Evolutionary conservation across 176 grass and related monocot genomes (phyloP), one percentile per base, ranked within the genome.

Genomic region (Tillandsia leiboldiana): DNA sequence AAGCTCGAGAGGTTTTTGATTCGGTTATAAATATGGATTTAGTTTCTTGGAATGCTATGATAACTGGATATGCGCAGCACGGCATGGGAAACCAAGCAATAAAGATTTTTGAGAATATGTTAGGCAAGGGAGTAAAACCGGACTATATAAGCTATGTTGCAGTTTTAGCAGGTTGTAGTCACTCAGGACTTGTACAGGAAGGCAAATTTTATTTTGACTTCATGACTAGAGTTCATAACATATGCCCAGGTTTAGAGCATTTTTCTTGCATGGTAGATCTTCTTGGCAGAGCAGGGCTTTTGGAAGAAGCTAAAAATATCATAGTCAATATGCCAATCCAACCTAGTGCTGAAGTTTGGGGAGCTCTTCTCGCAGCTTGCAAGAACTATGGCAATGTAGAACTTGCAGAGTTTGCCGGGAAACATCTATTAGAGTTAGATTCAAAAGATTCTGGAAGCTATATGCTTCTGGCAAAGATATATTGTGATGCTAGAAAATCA

Each of bases 121-220:
- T 92, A 67, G 29, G 58, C 71, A 85, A 68, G 57, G 84, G 77
- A 18, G 53, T 72, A 65, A 83, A 75, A 71, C 93, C 93, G 71
- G 93, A 97, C 72, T 97, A 92, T 69, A 92, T 97, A 90, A 92
- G 88, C 71, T 97, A 92, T 71, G 86, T 97, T 76, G 89, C 89
- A 23, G 81, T 92, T 87, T 77, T 97, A 72, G 92, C 93, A 52
- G 77, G 50, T 50, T 97, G 89, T 77, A 86, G 93, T 69, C 93
- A 97, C 59, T 89, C 86, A 7, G 93, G 93, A 50, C 83, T 97
- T 2, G 79, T 92, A 64, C 64, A 75, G 51, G 81, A 97, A 66
- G 93, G 89, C 10, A 90, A 78, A 65, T 77, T 70, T 77, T 97
- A 92, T 90, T 97, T 97, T 59, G 86, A 84, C 76, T 85, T 70